Evolutionary conservation across 768 basidiomycete species (phyloP), one percentile per base, ranked within the genome.

Genomic region (Leccinum subtestaceum): DNA sequence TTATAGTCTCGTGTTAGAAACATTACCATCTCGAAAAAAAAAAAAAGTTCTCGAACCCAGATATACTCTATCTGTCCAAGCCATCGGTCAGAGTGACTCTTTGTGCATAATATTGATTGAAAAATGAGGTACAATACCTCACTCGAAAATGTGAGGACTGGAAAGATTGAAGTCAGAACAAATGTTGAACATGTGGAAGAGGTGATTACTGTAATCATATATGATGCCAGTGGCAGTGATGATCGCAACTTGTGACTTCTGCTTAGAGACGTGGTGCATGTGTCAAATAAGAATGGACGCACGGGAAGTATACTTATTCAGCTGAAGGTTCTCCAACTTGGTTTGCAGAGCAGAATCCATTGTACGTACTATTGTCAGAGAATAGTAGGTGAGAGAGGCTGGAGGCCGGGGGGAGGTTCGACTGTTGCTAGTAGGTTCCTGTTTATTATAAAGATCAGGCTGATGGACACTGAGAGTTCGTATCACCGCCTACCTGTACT

Each of bases 261-360:
- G 8, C 9, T 40, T n/a, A 40, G 40, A 40, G 17, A 40, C 40
- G 9, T 40, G n/a, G 40, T 43, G 13, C 7, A 10, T 5, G 2
- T n/a, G n/a, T 4, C 9, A n/a, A n/a, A n/a, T 10, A 43, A n/a
- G n/a, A 43, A 43, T 25, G n/a, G 40, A 0, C 40, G 17, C 40
- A 43, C 8, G 7, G 4, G 3, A 10, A n/a, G 17, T 1, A n/a
- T n/a, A 4, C 1, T n/a, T 4, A 40, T 0, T 0, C n/a, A 10
- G 9, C 40, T 0, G 40, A n/a, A n/a, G 17, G 4, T n/a, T n/a
- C n/a, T n/a, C 4, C n/a, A 43, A n/a, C 9, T 9, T 8, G 40
- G 40, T n/a, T 17, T 5, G 40, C n/a, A 40, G 17, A 40, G 8
- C 8, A n/a, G 17, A n/a, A 9, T n/a, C 8, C 38, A 40, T 40